Conservation (phyloP, 1,139 yeast genomes). For the Yamadazyma blattariae region DNA sequence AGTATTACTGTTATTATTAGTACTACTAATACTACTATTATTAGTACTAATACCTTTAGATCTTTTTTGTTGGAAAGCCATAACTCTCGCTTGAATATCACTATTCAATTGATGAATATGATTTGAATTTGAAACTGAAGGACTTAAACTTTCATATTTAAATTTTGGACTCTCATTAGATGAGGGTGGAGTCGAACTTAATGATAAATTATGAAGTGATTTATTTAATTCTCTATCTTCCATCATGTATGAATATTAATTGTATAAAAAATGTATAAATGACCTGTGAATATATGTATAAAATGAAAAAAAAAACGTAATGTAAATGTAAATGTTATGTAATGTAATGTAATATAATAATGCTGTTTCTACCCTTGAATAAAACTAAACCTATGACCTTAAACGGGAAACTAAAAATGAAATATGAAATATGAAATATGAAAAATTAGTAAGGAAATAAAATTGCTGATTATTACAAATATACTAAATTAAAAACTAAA, state of each 20-base stretch:
- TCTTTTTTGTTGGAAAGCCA: constrained; percentile 72
- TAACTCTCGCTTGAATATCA: constrained; percentile 69
- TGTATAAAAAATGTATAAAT: background rate
- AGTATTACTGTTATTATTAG: background rate
- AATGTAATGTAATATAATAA: no score
- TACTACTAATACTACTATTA: background rate
- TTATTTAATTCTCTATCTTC: constrained; percentile 1
- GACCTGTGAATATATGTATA: no score
- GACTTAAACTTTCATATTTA: constrained; percentile 6
- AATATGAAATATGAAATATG: no score
- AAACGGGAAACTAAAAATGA: no score
- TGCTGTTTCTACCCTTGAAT: no score
- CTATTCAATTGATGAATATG: constrained; percentile 40
- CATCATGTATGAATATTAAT: constrained; percentile 3
- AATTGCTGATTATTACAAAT: no score
- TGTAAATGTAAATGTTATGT: no score
- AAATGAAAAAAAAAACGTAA: no score
- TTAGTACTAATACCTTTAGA: constrained; percentile 21
- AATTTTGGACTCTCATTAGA: constrained; percentile 8
- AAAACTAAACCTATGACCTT: no score
- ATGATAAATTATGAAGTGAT: constrained; percentile 3
- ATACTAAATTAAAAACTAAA: no score
- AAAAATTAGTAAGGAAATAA: no score
- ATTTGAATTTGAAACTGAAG: constrained; percentile 5
- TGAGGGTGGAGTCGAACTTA: background rate